phyloP scores from a whole-genome alignment of 305 asterid species.

The Coffea humblotiana region DNA sequence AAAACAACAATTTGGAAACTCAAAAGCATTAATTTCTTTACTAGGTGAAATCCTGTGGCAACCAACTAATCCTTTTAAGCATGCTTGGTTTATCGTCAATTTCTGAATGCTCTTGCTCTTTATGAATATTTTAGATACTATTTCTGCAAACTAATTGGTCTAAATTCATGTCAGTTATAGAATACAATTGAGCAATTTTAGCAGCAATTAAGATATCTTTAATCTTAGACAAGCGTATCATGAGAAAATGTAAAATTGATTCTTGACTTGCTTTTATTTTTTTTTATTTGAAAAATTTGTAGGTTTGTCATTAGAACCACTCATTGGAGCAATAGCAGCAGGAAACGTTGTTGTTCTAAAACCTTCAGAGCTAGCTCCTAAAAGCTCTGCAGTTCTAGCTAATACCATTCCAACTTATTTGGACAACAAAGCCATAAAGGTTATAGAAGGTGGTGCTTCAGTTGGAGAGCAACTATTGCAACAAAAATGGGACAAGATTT shows the following conservation, averaged over 20 bases:
- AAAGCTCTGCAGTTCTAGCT: constrained; percentile 59
- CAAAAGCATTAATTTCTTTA: no score
- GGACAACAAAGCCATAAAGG: constrained; percentile 60
- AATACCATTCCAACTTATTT: constrained; percentile 41
- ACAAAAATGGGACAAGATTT: constrained; percentile 78
- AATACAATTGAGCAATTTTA: no score
- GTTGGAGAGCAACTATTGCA: constrained; percentile 55
- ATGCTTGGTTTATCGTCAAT: no score
- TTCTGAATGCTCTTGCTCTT: no score
- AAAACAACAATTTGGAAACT: no score
- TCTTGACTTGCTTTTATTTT: not conserved
- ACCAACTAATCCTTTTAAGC: no score
- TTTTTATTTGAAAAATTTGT: not conserved
- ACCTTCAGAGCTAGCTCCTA: constrained; percentile 79
- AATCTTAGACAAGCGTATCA: not conserved
- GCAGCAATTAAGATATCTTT: not conserved
- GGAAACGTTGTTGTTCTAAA: constrained; percentile 66
- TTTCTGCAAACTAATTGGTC: no score
- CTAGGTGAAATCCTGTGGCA: no score
- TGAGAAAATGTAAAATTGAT: not conserved
- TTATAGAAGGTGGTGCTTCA: constrained; percentile 61
- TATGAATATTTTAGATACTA: no score
- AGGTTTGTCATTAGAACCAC: constrained; percentile 75
- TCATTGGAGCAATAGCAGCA: constrained; percentile 85
- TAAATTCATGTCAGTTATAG: no score